Percentiles rank a stretch among this genome's conserved stretches.
Conservation (phyloP, 2,329 filamentous ascomycete genomes). For the Aspergillus calidoustus region DNA sequence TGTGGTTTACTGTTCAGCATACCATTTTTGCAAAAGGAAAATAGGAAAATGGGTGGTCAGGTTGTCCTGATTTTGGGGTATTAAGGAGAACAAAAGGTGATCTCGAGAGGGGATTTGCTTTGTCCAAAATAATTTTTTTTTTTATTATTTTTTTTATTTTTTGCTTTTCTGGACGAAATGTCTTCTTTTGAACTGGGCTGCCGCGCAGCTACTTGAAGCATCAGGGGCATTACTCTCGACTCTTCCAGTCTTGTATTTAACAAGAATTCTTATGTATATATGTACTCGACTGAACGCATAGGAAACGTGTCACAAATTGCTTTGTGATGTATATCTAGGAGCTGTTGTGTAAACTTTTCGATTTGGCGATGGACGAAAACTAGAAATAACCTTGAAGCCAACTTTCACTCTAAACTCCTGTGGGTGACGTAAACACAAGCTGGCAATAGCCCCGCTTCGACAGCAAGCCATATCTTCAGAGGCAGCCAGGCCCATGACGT, state of each 20-base stretch:
- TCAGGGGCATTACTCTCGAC: conserved; percentile 12
- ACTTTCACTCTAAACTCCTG: not conserved
- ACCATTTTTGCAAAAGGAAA: conserved; percentile 12
- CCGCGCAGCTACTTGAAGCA: conserved; percentile 17
- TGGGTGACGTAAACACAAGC: conserved; percentile 8
- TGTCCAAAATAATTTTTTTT: no score
- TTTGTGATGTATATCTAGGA: not conserved
- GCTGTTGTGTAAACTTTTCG: not conserved
- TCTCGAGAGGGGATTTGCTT: not conserved
- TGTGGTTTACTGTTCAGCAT: conserved; percentile 14
- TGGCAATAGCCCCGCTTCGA: not conserved
- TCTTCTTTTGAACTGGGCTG: conserved; percentile 5
- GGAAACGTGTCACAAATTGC: not conserved
- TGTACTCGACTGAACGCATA: not conserved
- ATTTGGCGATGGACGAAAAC: not conserved
- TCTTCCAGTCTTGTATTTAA: conserved; percentile 13
- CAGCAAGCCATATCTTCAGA: not conserved
- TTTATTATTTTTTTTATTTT: not conserved
- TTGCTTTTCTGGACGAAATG: conserved; percentile 1
- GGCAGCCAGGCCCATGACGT: conserved; percentile 4
- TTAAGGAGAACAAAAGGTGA: not conserved
- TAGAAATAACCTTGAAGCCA: not conserved
- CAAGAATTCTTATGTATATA: not conserved
- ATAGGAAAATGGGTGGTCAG: conserved; percentile 9
- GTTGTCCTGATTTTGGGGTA: conserved; percentile 1